Evolutionary conservation across 192 early-diverging fungal species (phyloP), one percentile per base, ranked within the genome.

Genomic region (Umbelopsis sp.): DNA sequence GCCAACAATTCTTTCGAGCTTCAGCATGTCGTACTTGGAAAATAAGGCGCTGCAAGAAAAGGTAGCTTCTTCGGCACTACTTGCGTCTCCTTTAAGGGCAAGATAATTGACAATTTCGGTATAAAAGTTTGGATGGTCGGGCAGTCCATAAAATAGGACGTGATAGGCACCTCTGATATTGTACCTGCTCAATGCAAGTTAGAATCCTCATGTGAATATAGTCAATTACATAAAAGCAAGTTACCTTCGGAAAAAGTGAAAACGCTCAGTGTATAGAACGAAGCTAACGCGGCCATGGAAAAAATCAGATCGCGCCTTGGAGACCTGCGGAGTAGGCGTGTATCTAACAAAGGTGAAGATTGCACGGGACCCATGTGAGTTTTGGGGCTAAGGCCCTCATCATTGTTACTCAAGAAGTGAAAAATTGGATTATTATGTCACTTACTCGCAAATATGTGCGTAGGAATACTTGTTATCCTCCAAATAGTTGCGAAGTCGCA

Each of bases 231-330:
- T 48, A 18, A 37, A 20, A 7, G 15, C 1, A 23, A 55, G 27
- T 69, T 78, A 89, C 81, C 93, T 77, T 74, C 94, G 82, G 83
- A 93, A 99, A 76, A 93, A 99, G 76, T 99, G 96, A 68, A 95
- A 93, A n/a, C 98, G 89, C 82, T 99, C 98, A 33, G 95, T 97
- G 73, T 91, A 89, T 18, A 99, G 68, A 44, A 98, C 76, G 65
- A 94, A 90, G 53, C 85, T 81, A 8, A 87, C 77, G 18, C 91
- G 86, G n/a, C 94, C 94, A 21, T 89, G 87, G 80, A 91, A 93
- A 69, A 98, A 96, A 64, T 85, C 71, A 11, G 86, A 77, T 44
- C 98, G 87, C 0, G 92, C 88, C 18, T 91, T 81, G 45, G 92
- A 88, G 3, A 97, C 89, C 53, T 97, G 92, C 35, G 85, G 72